Percentiles rank a stretch among this genome's conserved stretches.
Conservation (phyloP, 2,329 filamentous ascomycete species). For the Periconia digitata region DNA sequence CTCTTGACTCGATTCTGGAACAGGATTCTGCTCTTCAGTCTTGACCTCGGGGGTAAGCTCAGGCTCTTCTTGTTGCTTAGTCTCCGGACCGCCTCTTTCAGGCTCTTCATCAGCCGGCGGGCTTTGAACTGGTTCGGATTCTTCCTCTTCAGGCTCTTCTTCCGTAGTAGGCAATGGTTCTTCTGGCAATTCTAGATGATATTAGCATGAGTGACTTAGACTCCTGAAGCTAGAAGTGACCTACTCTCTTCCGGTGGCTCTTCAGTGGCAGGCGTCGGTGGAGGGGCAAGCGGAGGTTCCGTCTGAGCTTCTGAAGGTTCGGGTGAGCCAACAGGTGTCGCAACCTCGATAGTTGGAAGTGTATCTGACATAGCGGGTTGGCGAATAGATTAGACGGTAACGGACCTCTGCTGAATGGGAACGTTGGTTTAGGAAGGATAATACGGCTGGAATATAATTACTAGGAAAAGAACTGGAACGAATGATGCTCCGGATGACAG, state of each 20-base stretch:
- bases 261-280: constrained; percentile 14
- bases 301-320: constrained; percentile 2
- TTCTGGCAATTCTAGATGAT: constrained; percentile 7
- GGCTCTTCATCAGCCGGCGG: constrained; percentile 4
- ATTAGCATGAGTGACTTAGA: neutral
- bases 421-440: too few relatives aligned
- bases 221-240: neutral
- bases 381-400: too few relatives aligned
- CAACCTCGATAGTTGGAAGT: constrained; percentile 8
- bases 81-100: constrained; percentile 3
- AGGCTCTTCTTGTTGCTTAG: constrained; percentile 4
- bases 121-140: constrained; percentile 6
- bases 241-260: constrained; percentile 11
- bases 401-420: too few relatives aligned
- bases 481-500: too few relatives aligned
- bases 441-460: too few relatives aligned
- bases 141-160: constrained; percentile 3
- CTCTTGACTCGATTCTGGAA: neutral
- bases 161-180: constrained; percentile 2
- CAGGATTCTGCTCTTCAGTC: neutral
- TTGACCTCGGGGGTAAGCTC: neutral
- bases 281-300: constrained; percentile 15
- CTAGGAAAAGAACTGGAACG: too few relatives aligned
- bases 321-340: constrained; percentile 6
- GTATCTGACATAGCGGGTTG: constrained; percentile 12